Percentiles rank a stretch among this genome's conserved stretches.
Conservation (phyloP, 208 protist species). For the Leishmania arabica region DNA sequence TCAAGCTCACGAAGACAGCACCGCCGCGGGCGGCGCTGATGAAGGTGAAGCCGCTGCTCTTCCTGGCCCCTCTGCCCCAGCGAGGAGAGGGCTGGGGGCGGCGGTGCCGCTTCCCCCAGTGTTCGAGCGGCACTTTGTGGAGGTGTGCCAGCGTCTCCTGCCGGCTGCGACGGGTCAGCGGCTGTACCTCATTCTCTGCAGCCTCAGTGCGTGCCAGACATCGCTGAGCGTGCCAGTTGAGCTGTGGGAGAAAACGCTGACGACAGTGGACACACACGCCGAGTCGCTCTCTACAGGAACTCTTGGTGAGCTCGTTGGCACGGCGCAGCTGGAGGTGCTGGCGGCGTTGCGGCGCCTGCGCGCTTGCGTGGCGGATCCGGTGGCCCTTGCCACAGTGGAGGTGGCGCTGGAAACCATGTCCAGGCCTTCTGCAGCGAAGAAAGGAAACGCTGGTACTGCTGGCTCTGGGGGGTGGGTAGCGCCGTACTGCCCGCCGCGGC, state of each 20-base stretch:
- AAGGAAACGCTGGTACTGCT: neutral
- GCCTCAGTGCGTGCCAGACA: slow-evolving; percentile 12
- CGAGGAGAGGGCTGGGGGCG: neutral
- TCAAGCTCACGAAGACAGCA: neutral
- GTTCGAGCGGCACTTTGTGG: slow-evolving; percentile 22
- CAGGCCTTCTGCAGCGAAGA: neutral
- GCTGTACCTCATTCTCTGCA: slow-evolving; percentile 33
- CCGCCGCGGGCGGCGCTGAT: neutral
- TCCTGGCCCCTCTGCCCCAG: neutral
- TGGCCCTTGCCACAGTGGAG: slow-evolving; percentile 13
- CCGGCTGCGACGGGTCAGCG: slow-evolving; percentile 27
- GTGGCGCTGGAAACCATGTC: slow-evolving; percentile 5
- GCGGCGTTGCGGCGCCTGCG: slow-evolving; percentile 18
- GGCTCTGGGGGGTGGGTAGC: slow-evolving; percentile 5
- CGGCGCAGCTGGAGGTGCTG: slow-evolving; percentile 31
- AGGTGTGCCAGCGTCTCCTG: slow-evolving; percentile 29
- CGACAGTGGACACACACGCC: slow-evolving; percentile 24
- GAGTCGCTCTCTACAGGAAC: slow-evolving; percentile 24
- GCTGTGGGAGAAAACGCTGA: slow-evolving; percentile 19
- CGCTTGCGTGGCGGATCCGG: slow-evolving; percentile 4
- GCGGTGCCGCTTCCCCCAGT: neutral
- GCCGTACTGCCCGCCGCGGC: slow-evolving; percentile 26
- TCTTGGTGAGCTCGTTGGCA: slow-evolving; percentile 7
- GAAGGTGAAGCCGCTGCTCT: neutral
- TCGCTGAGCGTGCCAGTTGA: slow-evolving; percentile 3